phyloP scores from a whole-genome alignment of 192 early-diverging fungal genomes.

The Gigaspora rosea region DNA sequence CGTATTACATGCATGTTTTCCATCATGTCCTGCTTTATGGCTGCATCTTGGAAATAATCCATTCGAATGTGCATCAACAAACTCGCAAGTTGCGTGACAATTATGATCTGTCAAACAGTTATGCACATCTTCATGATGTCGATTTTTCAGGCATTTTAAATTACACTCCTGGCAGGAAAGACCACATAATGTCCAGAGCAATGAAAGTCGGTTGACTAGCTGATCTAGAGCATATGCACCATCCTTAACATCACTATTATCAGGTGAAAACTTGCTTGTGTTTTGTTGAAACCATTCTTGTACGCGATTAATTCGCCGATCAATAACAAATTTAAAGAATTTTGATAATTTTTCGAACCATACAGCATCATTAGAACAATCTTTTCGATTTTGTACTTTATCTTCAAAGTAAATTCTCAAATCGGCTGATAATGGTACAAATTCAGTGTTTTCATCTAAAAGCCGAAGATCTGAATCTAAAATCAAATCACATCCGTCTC shows the following conservation, averaged over 20 bases:
- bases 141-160: constrained; percentile 22
- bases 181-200: constrained; percentile 18
- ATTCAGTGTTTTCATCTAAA: constrained; percentile 2
- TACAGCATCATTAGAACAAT: not conserved
- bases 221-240: constrained; percentile 1
- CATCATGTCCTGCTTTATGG: constrained; percentile 21
- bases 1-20: constrained; percentile 24
- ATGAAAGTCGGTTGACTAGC: constrained; percentile 11
- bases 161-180: constrained; percentile 17
- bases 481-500: not conserved
- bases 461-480: not conserved
- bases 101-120: constrained; percentile 32
- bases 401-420: constrained; percentile 20
- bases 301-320: constrained; percentile 20
- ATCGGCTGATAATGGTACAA: constrained; percentile 3
- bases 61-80: constrained; percentile 13
- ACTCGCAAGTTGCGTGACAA: constrained; percentile 18
- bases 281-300: constrained; percentile 26
- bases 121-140: constrained; percentile 22
- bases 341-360: constrained; percentile 14
- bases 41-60: not conserved
- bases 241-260: constrained; percentile 19
- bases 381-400: not conserved
- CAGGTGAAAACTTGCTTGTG: constrained; percentile 3
- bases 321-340: constrained; percentile 27